Conservation (phyloP, 257 asterid genomes). For the Vinca minor region DNA sequence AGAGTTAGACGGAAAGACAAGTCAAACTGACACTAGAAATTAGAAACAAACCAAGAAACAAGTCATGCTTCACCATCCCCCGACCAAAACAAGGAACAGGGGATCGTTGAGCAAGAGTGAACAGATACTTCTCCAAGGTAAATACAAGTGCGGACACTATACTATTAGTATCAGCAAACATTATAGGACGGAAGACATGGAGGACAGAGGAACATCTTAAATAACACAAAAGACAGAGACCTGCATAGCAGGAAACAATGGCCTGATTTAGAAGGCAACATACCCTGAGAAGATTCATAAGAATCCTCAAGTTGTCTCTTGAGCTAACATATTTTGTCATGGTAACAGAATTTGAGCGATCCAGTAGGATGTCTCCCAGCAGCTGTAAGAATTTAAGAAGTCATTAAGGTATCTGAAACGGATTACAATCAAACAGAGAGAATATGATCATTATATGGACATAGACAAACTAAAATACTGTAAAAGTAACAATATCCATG, state of each 20-base stretch:
- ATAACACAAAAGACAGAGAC: background rate
- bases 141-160: background rate
- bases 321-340: conserved; percentile 83
- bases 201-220: background rate
- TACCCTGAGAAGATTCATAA: conserved; percentile 93
- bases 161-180: background rate
- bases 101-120: too few relatives aligned
- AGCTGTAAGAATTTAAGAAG: conserved; percentile 38
- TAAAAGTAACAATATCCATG: too few relatives aligned
- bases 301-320: conserved; percentile 78
- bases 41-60: too few relatives aligned
- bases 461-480: too few relatives aligned
- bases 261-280: conserved; percentile 20
- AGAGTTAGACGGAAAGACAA: conserved; percentile 2
- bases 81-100: too few relatives aligned
- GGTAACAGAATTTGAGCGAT: conserved; percentile 81
- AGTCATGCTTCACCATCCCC: too few relatives aligned
- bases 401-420: background rate
- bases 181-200: background rate
- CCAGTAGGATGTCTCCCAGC: conserved; percentile 77
- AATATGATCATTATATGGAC: too few relatives aligned
- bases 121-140: too few relatives aligned
- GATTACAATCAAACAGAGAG: background rate
- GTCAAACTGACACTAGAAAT: too few relatives aligned
- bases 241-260: background rate